Base-by-base conservation (phyloP, 116 monocot species). In the Iris pallida region DNA sequence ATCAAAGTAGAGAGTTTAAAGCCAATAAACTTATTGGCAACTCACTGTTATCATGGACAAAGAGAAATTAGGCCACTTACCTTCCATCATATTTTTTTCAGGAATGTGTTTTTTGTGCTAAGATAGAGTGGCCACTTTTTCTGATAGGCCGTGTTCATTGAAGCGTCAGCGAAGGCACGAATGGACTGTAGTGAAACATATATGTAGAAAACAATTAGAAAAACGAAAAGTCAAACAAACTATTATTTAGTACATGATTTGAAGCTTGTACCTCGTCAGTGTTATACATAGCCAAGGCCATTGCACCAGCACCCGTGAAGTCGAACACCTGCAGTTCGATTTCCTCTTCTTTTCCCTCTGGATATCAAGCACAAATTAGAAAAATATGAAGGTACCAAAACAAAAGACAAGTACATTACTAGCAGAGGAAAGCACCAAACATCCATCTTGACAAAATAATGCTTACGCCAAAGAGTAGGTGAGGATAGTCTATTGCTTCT, bases 71-170 rank as follows among this genome's bases (percentile, higher is more conserved):
- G n/a, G n/a, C n/a, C n/a, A n/a, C 65, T 44, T 70, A 66, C 66
- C 66, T 66, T 14, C 66, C 66, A 66, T 66, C 66, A 42, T 66
- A 97, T n/a, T 80, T 92, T 92, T 59, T 97, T 97, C 72, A 97
- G 61, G 71, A 97, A 92, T 61, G 97, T 97, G 61, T 97, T 97
- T 74, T 97, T 97, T 42, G 97, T 97, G 81, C 97, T 92, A n/a
- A 97, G 92, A 81, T 97, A 97, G 17, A 97, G 85, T 11, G 97
- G 92, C 97, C 97, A 97, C 76, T 79, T 92, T 55, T 97, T 97
- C 75, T 81, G 76, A 56, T 85, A 92, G 70, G 97, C 97, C 72
- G 90, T 92, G 42, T 63, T 73, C 92, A 97, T 92, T 59, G 97
- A 97, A 75, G 97, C 85, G 54, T 85, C 87, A 59, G 97, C 97